Evolutionary conservation across 2,329 filamentous ascomycete species (phyloP), one percentile per base, ranked within the genome.

Genomic region (Penicillium janthinellum): DNA sequence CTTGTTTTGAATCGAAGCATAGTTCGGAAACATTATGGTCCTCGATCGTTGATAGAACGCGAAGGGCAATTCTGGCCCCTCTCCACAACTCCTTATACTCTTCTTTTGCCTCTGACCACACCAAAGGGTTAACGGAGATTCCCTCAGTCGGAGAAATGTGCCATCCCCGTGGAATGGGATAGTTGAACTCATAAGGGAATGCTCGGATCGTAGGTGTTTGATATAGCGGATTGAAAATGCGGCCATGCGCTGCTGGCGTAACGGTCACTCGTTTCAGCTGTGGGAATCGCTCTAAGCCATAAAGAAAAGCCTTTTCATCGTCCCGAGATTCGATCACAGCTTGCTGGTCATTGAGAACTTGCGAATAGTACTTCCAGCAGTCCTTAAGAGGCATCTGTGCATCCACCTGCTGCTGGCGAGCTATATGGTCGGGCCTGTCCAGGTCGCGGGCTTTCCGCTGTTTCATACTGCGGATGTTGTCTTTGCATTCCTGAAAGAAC

Each of bases 11-110:
- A 48, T 79, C 73, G 4, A 80, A 7, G 12, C 73, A 37, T 2
- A 82, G 61, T 48, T 78, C 78, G 1, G 70, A 58, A 12, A 81
- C 55, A 8, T 60, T 56, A 22, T 71, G 56, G 1, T 68, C 45
- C 8, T 65, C 45, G 37, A 38, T 38, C 28, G 62, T 54, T 1
- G 71, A 67, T 17, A 77, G 66, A 11, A 64, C 67, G 6, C 67
- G 62, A 4, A 67, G 67, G 12, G 75, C 50, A 31, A 71, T 54
- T 6, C 65, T 68, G 53, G 77, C 75, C 0, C 73, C 76, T 12
- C 73, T 73, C 67, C 71, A 76, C 17, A 62, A 62, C 54, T 45
- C 62, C 71, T 41, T 54, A 10, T 51, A 44, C 38, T n/a, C 39
- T 57, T 60, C 58, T 28, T 57, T 34, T 17, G 54, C 42, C 35